Conservation (phyloP, 768 basidiomycete genomes). For the Kockovaella imperatae region DNA sequence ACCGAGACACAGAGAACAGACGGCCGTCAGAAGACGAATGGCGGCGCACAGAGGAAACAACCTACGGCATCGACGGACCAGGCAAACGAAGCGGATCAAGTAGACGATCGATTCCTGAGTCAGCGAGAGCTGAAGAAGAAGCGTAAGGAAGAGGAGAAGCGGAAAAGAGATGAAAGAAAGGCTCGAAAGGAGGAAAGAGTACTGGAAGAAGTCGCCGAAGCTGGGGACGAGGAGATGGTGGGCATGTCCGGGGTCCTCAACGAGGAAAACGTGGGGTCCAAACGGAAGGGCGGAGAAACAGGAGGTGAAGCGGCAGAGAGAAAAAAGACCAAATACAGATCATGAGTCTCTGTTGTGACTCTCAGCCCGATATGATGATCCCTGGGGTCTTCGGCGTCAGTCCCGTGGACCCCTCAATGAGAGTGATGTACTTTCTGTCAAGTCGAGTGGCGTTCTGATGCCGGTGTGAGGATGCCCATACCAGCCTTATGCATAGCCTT, state of each 20-base stretch:
- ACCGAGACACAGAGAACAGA: too few species aligned
- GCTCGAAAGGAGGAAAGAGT: conserved; percentile 28
- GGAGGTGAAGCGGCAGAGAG: conserved; percentile 45
- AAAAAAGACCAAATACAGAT: conserved; percentile 8
- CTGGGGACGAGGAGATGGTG: conserved; percentile 17
- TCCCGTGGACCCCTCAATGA: too few species aligned
- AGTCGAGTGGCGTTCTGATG: too few species aligned
- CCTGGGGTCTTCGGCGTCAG: too few species aligned
- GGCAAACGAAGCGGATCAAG: conserved; percentile 6
- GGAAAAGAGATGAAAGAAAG: conserved; percentile 28
- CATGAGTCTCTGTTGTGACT: too few species aligned
- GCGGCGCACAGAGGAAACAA: too few species aligned
- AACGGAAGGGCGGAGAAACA: conserved; percentile 22
- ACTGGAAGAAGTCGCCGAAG: conserved; percentile 13
- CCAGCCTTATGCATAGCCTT: too few species aligned
- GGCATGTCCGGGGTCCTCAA: neutral
- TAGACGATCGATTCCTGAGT: conserved; percentile 21
- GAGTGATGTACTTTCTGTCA: too few species aligned
- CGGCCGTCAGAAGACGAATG: too few species aligned
- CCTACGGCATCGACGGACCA: neutral
- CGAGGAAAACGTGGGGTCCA: conserved; percentile 14
- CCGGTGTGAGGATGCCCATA: too few species aligned
- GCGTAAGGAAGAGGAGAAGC: conserved; percentile 17
- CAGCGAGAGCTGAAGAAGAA: conserved; percentile 23
- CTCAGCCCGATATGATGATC: too few species aligned